Base-by-base conservation (phyloP, 164 flowering plant genomes). In the Annona cherimola region DNA sequence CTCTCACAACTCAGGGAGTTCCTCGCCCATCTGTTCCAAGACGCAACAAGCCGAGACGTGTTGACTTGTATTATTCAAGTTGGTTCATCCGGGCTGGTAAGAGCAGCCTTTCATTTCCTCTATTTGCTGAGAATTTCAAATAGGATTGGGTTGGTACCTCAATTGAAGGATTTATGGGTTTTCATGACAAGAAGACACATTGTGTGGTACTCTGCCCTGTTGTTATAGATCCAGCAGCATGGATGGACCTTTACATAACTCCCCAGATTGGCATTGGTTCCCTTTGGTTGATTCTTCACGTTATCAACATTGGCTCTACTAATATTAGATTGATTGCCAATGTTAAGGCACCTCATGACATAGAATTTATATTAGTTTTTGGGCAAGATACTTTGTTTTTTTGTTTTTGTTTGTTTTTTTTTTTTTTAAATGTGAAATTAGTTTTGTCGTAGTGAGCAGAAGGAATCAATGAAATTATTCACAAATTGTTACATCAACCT, bases 11-110 rank as follows among this genome's bases (percentile, higher is more conserved):
- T 68, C 81, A 89, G 92, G 93, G 91, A 68, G 73, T 84, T 16
- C 85, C 84, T 18, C 65, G 69, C 74, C 57, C 86, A 40, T 80
- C 89, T 42, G 43, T 89, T 20, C 87, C 88, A 46, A 78, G 86
- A 75, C 79, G 63, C 39, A 78, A 83, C 71, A 90, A 86, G 74
- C 96, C 90, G 20, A 82, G 88, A 75, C 93, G 96, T 1, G 96
- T 90, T 6, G 96, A 90, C 66, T 61, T 84, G 26, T 90, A 86
- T 74, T 88, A 87, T 72, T 90, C 96, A 68, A 90, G 96, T 77
- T 90, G 90, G 92, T 83, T 77, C 73, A 86, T 90, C 45, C 82
- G 86, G 45, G 83, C 92, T 72, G 92, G 94, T 90, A 83, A 67
- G 4, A 1, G 3, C 7, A 0, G 20, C n/a, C 20, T 59, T 69